phyloP scores from a whole-genome alignment of 345 rosid genomes.

The Acer campestre region DNA sequence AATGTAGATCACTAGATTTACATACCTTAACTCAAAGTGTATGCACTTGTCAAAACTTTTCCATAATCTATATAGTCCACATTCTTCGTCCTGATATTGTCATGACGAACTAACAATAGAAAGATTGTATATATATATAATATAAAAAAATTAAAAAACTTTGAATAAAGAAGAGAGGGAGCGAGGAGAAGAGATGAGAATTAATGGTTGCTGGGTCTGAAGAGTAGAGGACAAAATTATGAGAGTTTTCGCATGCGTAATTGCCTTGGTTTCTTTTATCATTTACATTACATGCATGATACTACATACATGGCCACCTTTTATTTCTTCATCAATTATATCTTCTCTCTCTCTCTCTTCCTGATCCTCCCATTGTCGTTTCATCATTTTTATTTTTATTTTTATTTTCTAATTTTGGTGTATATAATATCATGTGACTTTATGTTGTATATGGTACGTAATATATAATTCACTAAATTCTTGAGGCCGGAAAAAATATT shows the following conservation, averaged over 20 bases:
- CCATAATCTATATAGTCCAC: too few species aligned
- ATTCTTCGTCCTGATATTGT: too few species aligned
- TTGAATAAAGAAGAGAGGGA: slow-evolving; percentile 7
- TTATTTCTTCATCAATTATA: neutral
- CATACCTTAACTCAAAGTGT: too few species aligned
- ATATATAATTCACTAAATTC: neutral
- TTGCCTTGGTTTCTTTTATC: slow-evolving; percentile 3
- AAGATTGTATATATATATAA: too few species aligned
- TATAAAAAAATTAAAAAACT: neutral
- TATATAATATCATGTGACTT: too few species aligned
- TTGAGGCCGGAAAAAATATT: too few species aligned
- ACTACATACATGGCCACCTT: slow-evolving; percentile 11
- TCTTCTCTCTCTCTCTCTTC: neutral
- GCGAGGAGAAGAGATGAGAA: neutral
- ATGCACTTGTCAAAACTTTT: too few species aligned
- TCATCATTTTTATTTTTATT: too few species aligned
- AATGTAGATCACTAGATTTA: too few species aligned
- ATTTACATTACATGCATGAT: neutral
- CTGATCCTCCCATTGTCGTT: neutral
- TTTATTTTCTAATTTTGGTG: too few species aligned
- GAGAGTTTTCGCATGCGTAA: slow-evolving; percentile 33
- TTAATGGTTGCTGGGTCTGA: neutral
- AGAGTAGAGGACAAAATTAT: slow-evolving; percentile 33
- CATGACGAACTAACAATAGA: too few species aligned
- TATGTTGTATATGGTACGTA: too few species aligned